phyloP scores from a whole-genome alignment of 2,329 filamentous ascomycete genomes.

The Phyllosticta paracitricarpa region DNA sequence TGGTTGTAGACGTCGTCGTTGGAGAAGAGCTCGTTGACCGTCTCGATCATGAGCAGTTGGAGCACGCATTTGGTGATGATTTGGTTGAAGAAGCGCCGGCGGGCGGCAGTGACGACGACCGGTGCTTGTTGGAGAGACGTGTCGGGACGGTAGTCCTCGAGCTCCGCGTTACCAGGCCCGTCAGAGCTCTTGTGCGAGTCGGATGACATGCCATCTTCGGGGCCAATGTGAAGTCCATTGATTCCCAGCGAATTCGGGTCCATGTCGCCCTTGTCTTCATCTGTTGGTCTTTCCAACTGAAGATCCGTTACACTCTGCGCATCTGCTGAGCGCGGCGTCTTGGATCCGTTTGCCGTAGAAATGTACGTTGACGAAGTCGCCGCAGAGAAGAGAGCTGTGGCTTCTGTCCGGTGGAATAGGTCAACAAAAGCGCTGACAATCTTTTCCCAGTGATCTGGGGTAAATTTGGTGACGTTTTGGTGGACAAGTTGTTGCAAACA shows the following conservation, averaged over 20 bases:
- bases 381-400: slow-evolving; percentile 91
- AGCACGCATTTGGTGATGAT: slow-evolving; percentile 98
- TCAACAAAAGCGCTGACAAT: slow-evolving; percentile 94
- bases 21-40: slow-evolving; percentile 95
- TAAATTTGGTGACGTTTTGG: slow-evolving; percentile 92
- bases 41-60: slow-evolving; percentile 98
- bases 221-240: slow-evolving; percentile 29
- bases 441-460: slow-evolving; percentile 77
- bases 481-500: slow-evolving; percentile 93
- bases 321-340: slow-evolving; percentile 18
- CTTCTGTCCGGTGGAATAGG: slow-evolving; percentile 88
- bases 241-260: slow-evolving; percentile 35
- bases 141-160: slow-evolving; percentile 75
- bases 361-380: slow-evolving; percentile 40
- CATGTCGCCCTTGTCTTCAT: slow-evolving; percentile 17
- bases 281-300: slow-evolving; percentile 20
- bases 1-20: slow-evolving; percentile 91
- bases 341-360: slow-evolving; percentile 35
- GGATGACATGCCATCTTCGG: slow-evolving; percentile 18
- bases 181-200: slow-evolving; percentile 23
- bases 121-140: slow-evolving; percentile 70
- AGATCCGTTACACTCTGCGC: slow-evolving; percentile 23
- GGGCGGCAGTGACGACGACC: slow-evolving; percentile 82
- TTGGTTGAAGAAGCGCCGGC: slow-evolving; percentile 93
- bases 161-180: slow-evolving; percentile 34